phyloP scores from a whole-genome alignment of 176 grass and related monocot species.

The Oryza nivara region DNA sequence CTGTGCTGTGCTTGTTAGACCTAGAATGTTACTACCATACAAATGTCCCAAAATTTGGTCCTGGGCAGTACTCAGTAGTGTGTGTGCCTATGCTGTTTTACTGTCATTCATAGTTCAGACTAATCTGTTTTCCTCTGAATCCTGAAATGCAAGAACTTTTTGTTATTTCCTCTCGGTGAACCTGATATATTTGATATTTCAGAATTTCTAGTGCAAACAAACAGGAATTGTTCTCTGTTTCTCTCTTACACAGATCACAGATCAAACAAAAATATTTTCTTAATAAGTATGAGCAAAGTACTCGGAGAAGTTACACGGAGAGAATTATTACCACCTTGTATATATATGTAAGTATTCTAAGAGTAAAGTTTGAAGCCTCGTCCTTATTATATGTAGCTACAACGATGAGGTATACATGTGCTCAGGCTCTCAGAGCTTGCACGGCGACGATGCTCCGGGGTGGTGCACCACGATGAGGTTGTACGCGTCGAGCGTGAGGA shows the following conservation, averaged over 20 bases:
- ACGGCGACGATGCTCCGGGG: slow-evolving; percentile 44
- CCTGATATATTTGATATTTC: background rate
- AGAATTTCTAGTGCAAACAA: too few relatives aligned
- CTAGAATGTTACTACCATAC: background rate
- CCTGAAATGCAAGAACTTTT: background rate
- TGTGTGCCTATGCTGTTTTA: background rate
- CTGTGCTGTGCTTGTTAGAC: background rate
- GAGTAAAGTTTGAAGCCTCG: background rate
- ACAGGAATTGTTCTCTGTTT: background rate
- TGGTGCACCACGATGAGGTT: slow-evolving; percentile 75
- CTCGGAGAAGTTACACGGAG: background rate
- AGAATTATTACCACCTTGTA: background rate
- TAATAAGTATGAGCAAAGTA: background rate
- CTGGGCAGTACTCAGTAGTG: background rate
- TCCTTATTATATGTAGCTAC: background rate
- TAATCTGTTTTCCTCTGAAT: background rate
- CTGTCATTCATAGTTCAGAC: background rate
- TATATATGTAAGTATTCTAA: background rate
- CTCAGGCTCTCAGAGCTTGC: slow-evolving; percentile 55
- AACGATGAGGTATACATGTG: background rate
- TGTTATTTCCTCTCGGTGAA: background rate
- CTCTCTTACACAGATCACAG: background rate
- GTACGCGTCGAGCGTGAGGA: slow-evolving; percentile 90
- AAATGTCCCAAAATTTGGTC: background rate
- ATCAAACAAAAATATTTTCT: background rate